Evolutionary conservation across 805 yeast species (phyloP).

Genomic region (Pichia gijzeniarum): DNA sequence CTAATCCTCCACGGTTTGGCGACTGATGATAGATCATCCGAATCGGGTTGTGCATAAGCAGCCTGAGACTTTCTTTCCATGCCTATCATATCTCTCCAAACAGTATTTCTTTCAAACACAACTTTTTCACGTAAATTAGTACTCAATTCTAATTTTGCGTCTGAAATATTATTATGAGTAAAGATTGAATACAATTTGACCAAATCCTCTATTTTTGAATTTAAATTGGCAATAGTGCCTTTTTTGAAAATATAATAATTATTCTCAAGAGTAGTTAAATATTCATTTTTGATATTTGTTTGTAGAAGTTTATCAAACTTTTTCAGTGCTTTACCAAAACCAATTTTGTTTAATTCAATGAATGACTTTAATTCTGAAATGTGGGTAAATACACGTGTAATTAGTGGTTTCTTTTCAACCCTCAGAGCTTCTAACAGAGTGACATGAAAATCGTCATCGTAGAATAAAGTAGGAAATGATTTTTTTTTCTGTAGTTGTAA

Average conservation of each 20-base stretch:
- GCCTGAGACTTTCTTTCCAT: conserved; percentile 82
- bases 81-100: conserved; percentile 95
- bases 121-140: conserved; percentile 78
- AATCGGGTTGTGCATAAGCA: conserved; percentile 36
- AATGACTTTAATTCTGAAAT: conserved; percentile 79
- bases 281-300: conserved; percentile 52
- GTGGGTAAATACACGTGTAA: conserved; percentile 60
- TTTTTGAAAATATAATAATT: conserved; percentile 51
- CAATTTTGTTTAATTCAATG: conserved; percentile 79
- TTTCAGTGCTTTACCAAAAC: conserved; percentile 83
- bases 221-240: conserved; percentile 42
- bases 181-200: conserved; percentile 36
- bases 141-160: conserved; percentile 40
- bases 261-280: conserved; percentile 41
- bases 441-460: conserved; percentile 33
- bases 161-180: conserved; percentile 33
- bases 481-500: conserved; percentile 19
- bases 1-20: conserved; percentile 19
- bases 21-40: not conserved
- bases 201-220: conserved; percentile 41
- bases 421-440: conserved; percentile 43
- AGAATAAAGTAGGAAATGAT: conserved; percentile 29
- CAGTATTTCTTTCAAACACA: conserved; percentile 96
- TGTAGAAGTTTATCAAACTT: conserved; percentile 83
- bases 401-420: conserved; percentile 61